Percentiles rank a stretch among this genome's conserved stretches.
These are phyloP conservation scores for Kluyveromyces sp. DNA, from an alignment of 1,139 yeast species.

Conservation along the genomic window DNA sequence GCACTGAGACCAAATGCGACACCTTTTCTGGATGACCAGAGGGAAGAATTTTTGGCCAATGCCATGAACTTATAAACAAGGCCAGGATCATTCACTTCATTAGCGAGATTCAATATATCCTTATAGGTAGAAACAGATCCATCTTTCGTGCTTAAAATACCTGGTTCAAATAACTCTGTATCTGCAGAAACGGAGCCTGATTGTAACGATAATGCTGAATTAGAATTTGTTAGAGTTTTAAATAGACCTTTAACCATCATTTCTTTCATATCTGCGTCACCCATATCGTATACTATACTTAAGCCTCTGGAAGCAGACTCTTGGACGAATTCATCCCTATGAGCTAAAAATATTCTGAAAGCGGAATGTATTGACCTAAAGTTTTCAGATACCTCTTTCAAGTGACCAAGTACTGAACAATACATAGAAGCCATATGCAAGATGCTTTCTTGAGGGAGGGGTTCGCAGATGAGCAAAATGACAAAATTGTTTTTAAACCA, in stretches of 20 bases:
- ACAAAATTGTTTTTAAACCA: slow-evolving; percentile 40
- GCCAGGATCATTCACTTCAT: slow-evolving; percentile 93
- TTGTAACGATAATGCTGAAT: slow-evolving; percentile 41
- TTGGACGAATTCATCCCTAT: slow-evolving; percentile 75
- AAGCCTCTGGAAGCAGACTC: slow-evolving; percentile 90
- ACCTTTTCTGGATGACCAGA: slow-evolving; percentile 92
- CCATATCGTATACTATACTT: slow-evolving; percentile 71
- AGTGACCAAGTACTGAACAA: slow-evolving; percentile 66
- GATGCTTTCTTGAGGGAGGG: slow-evolving; percentile 70
- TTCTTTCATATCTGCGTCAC: slow-evolving; percentile 61
- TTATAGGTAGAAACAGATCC: slow-evolving; percentile 86
- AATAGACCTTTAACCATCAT: slow-evolving; percentile 68
- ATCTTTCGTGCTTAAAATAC: slow-evolving; percentile 68
- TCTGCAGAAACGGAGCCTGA: slow-evolving; percentile 72
- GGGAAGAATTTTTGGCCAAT: slow-evolving; percentile 74
- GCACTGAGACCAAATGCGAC: slow-evolving; percentile 90
- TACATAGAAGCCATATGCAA: slow-evolving; percentile 78
- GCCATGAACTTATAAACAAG: slow-evolving; percentile 93
- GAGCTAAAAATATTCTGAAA: slow-evolving; percentile 70
- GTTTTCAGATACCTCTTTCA: slow-evolving; percentile 31
- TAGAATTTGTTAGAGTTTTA: slow-evolving; percentile 68
- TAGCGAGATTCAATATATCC: slow-evolving; percentile 75
- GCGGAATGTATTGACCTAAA: slow-evolving; percentile 50
- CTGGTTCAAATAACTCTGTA: slow-evolving; percentile 80
- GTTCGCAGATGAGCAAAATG: slow-evolving; percentile 53